Percentiles rank a stretch among this genome's conserved stretches.
Conservation (phyloP, 2,329 filamentous ascomycete genomes). For the Microsporum audouinii region DNA sequence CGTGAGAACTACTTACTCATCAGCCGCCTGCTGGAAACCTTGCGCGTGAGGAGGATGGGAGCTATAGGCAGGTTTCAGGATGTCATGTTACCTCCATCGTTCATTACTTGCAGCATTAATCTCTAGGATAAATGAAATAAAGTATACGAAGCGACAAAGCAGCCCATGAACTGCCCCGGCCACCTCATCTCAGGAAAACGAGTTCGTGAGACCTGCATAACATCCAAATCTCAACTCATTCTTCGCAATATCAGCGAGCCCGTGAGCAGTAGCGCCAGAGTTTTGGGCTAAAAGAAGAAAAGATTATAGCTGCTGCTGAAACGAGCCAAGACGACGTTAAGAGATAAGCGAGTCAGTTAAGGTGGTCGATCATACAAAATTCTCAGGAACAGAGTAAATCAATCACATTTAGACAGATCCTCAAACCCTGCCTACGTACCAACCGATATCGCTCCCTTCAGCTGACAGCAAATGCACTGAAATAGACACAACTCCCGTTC, state of each 20-base stretch:
- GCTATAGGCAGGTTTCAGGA: background rate
- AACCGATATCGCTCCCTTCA: background rate
- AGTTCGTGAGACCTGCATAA: conserved; percentile 4
- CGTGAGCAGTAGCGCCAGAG: background rate
- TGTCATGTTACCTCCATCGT: conserved; percentile 3
- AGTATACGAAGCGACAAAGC: background rate
- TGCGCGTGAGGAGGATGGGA: background rate
- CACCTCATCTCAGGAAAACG: background rate
- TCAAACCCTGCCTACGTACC: background rate
- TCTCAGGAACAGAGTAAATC: background rate
- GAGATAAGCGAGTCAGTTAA: conserved; percentile 4
- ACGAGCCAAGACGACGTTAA: conserved; percentile 1
- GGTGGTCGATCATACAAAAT: background rate
- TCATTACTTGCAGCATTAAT: conserved; percentile 3
- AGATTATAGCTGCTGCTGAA: background rate
- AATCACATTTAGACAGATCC: background rate
- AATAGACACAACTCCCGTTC: background rate
- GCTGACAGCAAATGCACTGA: background rate
- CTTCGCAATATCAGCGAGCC: background rate
- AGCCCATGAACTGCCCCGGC: background rate
- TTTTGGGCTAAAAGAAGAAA: background rate
- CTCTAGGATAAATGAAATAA: background rate
- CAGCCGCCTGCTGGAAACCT: background rate
- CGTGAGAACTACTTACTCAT: background rate
- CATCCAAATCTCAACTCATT: background rate